Base-by-base conservation (phyloP, 192 early-diverging fungal species). In the Linnemannia zychae region DNA sequence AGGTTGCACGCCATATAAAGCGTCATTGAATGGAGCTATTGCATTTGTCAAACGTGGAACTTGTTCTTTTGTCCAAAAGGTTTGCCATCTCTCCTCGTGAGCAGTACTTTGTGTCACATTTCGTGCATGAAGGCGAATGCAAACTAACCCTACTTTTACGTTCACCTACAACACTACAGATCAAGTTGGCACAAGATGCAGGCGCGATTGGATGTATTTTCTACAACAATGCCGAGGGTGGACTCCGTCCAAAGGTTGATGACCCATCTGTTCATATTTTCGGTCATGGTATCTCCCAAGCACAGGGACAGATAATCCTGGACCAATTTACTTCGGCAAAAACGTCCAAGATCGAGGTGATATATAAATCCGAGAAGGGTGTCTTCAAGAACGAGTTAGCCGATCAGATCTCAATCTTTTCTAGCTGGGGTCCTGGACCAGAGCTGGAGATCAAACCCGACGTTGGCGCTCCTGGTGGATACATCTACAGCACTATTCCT, bases 121-220 rank as follows among this genome's bases (percentile, higher is more conserved):
- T n/a, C n/a, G 48, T 28, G 3, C 28, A 31, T 28, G 9, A 71
- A 2, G 24, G 67, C 18, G 33, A 13, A n/a, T 12, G 20, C 6
- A n/a, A 68, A 68, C 7, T 20, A 15, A 6, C 12, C 36, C 31
- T 36, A 4, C 3, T 31, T 34, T 20, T 4, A 22, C 4, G 2
- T 71, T 48, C 24, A 71, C 15, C 1, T 40, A 28, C 16, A 2
- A 16, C 9, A 1, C 18, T 22, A 36, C 67, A 82, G 80, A 67
- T 67, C 31, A 71, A 74, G 36, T 3, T 78, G 52, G 93, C 91
- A 2, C 87, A 88, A 47, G 77, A 37, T 7, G 92, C 92, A 33
- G 95, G 95, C 22, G 95, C 94, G 1, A 80, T 90, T 18, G 94
- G 88, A 49, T 89, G 93, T 12, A 80, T 96, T 24, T 90, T 96